A percentile compares a stretch with the other conserved stretches of the same genome.
phyloP scores from a whole-genome alignment of 1,284 basidiomycete genomes.

The Hortiboletus rubellus region DNA sequence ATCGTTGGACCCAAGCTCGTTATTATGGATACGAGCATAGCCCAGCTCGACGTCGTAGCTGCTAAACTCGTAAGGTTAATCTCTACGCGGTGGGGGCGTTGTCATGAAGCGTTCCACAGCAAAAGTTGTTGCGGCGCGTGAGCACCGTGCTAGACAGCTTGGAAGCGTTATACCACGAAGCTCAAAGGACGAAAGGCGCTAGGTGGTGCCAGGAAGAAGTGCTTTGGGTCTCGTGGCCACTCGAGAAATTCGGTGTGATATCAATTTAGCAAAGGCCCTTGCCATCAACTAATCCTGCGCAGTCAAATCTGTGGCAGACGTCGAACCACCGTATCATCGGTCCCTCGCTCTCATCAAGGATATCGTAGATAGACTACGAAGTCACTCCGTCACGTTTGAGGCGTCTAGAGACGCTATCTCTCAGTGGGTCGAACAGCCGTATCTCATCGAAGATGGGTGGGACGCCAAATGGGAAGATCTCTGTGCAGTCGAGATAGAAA shows the following conservation, averaged over 20 bases:
- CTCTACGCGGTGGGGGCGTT: background rate
- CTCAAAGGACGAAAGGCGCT: conserved; percentile 67
- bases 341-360: conserved; percentile 59
- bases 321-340: conserved; percentile 67
- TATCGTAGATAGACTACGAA: conserved; percentile 57
- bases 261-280: background rate
- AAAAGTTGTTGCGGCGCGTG: conserved; percentile 68
- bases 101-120: conserved; percentile 40
- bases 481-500: conserved; percentile 68
- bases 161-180: conserved; percentile 64
- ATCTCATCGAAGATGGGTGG: conserved; percentile 67
- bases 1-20: conserved; percentile 62
- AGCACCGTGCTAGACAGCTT: conserved; percentile 58
- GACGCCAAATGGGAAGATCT: conserved; percentile 72
- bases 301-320: conserved; percentile 58
- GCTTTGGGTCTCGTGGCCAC: conserved; percentile 77
- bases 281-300: conserved; percentile 1
- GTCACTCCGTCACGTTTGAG: conserved; percentile 67
- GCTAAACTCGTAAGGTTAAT: conserved; percentile 57
- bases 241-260: conserved; percentile 68
- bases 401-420: conserved; percentile 57
- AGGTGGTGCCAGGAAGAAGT: conserved; percentile 66
- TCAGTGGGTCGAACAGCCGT: conserved; percentile 65
- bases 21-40: conserved; percentile 65
- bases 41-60: conserved; percentile 58